These are phyloP conservation scores for Emericellopsis cladophorae DNA, from an alignment of 2,329 filamentous ascomycete genomes.

Conservation along the genomic window DNA sequence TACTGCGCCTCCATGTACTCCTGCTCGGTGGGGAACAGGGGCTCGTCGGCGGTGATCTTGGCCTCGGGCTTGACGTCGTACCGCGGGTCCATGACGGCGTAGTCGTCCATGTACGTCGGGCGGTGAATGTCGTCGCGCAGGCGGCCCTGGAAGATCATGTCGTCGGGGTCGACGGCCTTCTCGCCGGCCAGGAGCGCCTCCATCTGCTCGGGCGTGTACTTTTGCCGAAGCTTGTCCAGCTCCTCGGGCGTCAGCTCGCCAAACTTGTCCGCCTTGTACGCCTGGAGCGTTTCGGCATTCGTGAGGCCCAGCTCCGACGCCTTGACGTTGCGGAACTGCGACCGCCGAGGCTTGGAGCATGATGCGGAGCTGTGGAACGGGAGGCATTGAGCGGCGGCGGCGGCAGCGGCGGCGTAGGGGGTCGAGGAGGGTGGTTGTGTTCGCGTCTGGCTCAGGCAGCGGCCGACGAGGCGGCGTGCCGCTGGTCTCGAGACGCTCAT, in stretches of 20 bases:
- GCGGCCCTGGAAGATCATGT: constrained; percentile 62
- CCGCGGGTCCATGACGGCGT: constrained; percentile 62
- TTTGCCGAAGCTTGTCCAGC: constrained; percentile 44
- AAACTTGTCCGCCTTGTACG: constrained; percentile 35
- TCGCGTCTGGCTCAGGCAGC: constrained; percentile 24
- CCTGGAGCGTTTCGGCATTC: constrained; percentile 26
- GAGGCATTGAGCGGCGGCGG: constrained; percentile 18
- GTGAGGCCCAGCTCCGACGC: constrained; percentile 38
- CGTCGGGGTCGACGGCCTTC: constrained; percentile 57
- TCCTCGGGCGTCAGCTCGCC: constrained; percentile 57
- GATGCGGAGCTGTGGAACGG: constrained; percentile 39
- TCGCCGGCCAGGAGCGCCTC: constrained; percentile 74
- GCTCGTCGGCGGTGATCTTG: constrained; percentile 35
- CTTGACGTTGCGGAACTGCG: constrained; percentile 39
- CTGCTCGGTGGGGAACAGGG: constrained; percentile 49
- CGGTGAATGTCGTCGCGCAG: constrained; percentile 61
- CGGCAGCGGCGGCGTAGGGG: constrained; percentile 4
- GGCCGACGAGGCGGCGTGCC: constrained; percentile 35
- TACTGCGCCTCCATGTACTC: constrained; percentile 40
- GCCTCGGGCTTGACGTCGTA: constrained; percentile 55
- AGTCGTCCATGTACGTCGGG: constrained; percentile 71
- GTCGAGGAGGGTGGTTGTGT: not conserved
- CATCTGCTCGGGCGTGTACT: constrained; percentile 73
- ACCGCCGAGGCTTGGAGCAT: constrained; percentile 28
- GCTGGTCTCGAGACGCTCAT: constrained; percentile 45